Evolutionary conservation across 2,329 filamentous ascomycete genomes (phyloP).

Genomic region (Epichloe scottii): DNA sequence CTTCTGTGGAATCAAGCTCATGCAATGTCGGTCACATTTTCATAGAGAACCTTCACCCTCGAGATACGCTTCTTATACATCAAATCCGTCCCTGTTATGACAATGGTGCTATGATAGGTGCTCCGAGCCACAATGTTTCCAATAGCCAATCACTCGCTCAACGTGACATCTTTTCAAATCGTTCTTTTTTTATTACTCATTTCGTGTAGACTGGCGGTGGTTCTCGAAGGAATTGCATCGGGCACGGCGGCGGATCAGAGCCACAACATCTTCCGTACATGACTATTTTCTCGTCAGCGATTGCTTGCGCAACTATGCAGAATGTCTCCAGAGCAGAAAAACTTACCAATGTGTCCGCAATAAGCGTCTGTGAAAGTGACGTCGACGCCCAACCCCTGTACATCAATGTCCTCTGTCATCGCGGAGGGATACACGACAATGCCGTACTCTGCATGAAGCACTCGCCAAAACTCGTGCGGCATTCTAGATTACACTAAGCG

Average conservation of each 20-base stretch:
- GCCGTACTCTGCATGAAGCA: conserved; percentile 25
- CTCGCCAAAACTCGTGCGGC: conserved; percentile 25
- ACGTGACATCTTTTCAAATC: neutral
- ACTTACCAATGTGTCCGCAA: conserved; percentile 22
- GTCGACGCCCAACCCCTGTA: conserved; percentile 19
- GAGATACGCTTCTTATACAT: no score
- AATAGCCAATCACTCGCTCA: neutral
- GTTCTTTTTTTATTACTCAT: neutral
- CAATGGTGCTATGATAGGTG: no score
- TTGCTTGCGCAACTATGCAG: neutral
- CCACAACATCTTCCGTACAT: conserved; percentile 22
- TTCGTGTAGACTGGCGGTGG: conserved; percentile 23
- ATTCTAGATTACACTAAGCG: conserved; percentile 13
- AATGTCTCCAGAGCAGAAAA: neutral
- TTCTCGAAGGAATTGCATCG: conserved; percentile 25
- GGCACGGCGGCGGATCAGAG: conserved; percentile 21
- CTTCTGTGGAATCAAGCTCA: no score
- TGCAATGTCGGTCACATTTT: no score
- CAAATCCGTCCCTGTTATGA: no score
- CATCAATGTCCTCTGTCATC: conserved; percentile 22
- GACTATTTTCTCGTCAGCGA: conserved; percentile 12
- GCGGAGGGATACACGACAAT: conserved; percentile 29
- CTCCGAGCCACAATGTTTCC: no score
- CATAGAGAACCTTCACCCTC: no score
- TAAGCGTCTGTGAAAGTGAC: conserved; percentile 27